Base-by-base conservation (phyloP, 2,329 filamentous ascomycete species). In the Paecilomyces sp. region DNA sequence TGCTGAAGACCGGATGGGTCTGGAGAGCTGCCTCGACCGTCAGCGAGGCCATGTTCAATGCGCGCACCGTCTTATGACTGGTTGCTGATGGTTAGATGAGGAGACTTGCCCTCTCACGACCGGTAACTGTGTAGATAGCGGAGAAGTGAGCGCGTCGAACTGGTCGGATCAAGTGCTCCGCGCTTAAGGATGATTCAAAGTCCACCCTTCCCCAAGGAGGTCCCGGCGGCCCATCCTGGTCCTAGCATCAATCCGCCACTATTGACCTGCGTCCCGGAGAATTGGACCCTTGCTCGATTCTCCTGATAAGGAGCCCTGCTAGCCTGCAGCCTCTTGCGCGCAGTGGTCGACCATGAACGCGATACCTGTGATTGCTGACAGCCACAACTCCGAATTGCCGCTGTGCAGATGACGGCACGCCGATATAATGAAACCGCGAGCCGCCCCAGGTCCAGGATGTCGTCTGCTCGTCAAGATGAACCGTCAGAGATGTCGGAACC, bases 401-500 rank as follows among this genome's bases (percentile, higher is more conserved):
- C 31, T 33, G 31, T 53, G n/a, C 28, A 25, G 18, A 53, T 30
- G 22, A 30, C 51, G 22, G 13, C 13, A 53, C 51, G 22, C 3
- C 51, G 22, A 53, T 53, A 53, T 53, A 53, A 53, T 53, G 22
- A 53, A 25, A 53, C 51, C 22, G 22, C 51, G 22, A 53, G 51
- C 51, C 51, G 7, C 24, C 51, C 28, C 24, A 13, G 11, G 12
- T n/a, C 51, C 51, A 3, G 13, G 7, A 3, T 25, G 24, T 53
- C 51, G 51, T 30, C 28, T 15, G 11, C 51, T 60, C 58, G 54
- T 60, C 56, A 61, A 61, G 56, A 62, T 63, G 64, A 60, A 25
- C 59, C 31, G 31, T 33, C 58, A 52, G 58, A 24, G 51, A 72
- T 72, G 70, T 66, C 71, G 25, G 62, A 63, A 57, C 59, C 62